Evolutionary conservation across 805 yeast species (phyloP).

Genomic region (Candida koratica): DNA sequence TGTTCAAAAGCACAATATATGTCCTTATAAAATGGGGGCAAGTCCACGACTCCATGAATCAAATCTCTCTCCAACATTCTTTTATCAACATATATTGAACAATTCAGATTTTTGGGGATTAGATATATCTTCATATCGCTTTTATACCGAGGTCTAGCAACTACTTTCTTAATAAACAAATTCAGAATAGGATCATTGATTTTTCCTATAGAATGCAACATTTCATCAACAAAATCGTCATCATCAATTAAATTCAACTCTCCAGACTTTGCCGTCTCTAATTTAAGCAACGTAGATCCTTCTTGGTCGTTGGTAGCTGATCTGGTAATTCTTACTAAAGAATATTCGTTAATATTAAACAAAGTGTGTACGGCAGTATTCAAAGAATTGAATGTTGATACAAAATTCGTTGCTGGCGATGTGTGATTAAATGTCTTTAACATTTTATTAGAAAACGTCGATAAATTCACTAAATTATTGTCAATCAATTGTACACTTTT

Average conservation of each 20-base stretch:
- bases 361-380: conserved; percentile 44
- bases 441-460: conserved; percentile 33
- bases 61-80: conserved; percentile 51
- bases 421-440: conserved; percentile 26
- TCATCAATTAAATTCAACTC: conserved; percentile 49
- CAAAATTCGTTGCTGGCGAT: not conserved
- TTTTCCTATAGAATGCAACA: conserved; percentile 37
- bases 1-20: conserved; percentile 21
- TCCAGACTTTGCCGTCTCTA: conserved; percentile 56
- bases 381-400: conserved; percentile 38
- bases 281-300: conserved; percentile 49
- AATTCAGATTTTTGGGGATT: conserved; percentile 38
- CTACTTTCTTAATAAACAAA: conserved; percentile 50
- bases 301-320: conserved; percentile 51
- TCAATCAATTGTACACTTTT: conserved; percentile 36
- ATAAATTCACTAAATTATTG: conserved; percentile 35
- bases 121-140: conserved; percentile 60
- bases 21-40: conserved; percentile 21
- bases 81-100: conserved; percentile 45
- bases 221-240: conserved; percentile 36
- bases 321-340: conserved; percentile 50
- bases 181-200: conserved; percentile 44
- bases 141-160: conserved; percentile 62
- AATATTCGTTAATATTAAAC: conserved; percentile 40
- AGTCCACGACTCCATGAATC: conserved; percentile 45